Percentiles rank a stretch among this genome's conserved stretches.
phyloP scores from a whole-genome alignment of 106 monocot species.

The Acorus gramineus region DNA sequence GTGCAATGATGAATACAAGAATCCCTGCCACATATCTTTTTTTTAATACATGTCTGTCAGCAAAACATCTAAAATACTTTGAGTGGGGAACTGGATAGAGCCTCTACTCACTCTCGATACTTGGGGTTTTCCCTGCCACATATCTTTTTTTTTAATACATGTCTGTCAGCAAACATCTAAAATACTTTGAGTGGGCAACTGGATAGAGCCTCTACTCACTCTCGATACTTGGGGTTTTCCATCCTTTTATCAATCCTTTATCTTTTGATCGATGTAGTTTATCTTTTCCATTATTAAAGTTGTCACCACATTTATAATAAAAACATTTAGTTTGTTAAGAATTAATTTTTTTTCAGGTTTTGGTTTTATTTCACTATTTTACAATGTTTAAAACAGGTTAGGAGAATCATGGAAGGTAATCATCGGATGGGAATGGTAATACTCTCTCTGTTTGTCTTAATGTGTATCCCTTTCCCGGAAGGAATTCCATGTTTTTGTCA shows the following conservation, averaged over 20 bases:
- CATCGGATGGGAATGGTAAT: constrained; percentile 98
- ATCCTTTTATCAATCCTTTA: background rate
- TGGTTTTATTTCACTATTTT: background rate
- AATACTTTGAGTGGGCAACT: no score
- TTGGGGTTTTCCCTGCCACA: background rate
- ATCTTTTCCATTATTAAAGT: no score
- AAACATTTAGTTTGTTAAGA: background rate
- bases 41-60: no score
- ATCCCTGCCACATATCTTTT: no score
- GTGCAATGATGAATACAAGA: no score
- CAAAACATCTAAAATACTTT: no score
- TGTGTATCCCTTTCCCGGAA: background rate
- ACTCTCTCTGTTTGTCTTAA: background rate
- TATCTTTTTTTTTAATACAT: no score
- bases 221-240: background rate
- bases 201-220: no score
- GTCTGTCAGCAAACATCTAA: no score
- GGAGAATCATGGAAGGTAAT: constrained; percentile 99
- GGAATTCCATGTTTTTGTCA: background rate
- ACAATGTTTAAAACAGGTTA: constrained; percentile 42
- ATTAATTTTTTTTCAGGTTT: background rate
- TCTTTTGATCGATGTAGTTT: background rate
- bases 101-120: no score
- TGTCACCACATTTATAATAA: no score
- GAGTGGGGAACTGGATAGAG: no score